These are phyloP conservation scores for Limtongozyma cylindracea DNA, from an alignment of 805 yeast genomes.

Conservation along the genomic window DNA sequence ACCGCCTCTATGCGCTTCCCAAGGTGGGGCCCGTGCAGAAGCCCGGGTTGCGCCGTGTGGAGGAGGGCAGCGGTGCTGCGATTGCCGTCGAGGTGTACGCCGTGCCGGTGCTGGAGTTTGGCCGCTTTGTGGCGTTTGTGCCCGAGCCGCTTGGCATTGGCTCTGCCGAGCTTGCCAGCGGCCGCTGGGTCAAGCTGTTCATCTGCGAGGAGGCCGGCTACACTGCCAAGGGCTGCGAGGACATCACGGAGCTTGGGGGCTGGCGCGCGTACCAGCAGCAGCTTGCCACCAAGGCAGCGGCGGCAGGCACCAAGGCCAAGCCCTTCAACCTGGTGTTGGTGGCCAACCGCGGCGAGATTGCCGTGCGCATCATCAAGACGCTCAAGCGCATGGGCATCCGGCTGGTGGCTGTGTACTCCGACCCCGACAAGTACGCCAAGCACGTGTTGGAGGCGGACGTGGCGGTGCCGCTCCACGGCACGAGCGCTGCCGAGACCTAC, in stretches of 20 bases:
- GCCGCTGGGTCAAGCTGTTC: constrained; percentile 76
- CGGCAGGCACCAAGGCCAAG: constrained; percentile 9
- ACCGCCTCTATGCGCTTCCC: constrained; percentile 66
- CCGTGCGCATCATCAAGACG: constrained; percentile 81
- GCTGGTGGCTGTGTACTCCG: constrained; percentile 77
- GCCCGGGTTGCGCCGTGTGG: constrained; percentile 69
- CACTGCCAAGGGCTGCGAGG: constrained; percentile 39
- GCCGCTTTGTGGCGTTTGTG: constrained; percentile 65
- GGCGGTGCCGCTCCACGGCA: constrained; percentile 57
- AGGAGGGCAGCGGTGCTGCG: constrained; percentile 19
- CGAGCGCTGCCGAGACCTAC: constrained; percentile 78
- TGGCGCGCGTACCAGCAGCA: constrained; percentile 44
- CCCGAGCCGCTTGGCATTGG: constrained; percentile 95
- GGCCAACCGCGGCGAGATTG: constrained; percentile 95
- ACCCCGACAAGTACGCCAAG: constrained; percentile 69
- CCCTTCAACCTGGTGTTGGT: constrained; percentile 74
- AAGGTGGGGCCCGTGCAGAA: constrained; percentile 60
- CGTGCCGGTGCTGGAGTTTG: constrained; percentile 55
- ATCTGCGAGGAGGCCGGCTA: constrained; percentile 88
- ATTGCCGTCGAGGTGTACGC: constrained; percentile 69
- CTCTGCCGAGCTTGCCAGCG: constrained; percentile 57
- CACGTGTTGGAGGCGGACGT: constrained; percentile 72
- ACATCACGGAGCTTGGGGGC: constrained; percentile 74
- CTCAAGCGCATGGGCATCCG: constrained; percentile 55
- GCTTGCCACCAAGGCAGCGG: constrained; percentile 4